Conservation (phyloP, 177 flowering plant species). For the Vitis hybrid region DNA sequence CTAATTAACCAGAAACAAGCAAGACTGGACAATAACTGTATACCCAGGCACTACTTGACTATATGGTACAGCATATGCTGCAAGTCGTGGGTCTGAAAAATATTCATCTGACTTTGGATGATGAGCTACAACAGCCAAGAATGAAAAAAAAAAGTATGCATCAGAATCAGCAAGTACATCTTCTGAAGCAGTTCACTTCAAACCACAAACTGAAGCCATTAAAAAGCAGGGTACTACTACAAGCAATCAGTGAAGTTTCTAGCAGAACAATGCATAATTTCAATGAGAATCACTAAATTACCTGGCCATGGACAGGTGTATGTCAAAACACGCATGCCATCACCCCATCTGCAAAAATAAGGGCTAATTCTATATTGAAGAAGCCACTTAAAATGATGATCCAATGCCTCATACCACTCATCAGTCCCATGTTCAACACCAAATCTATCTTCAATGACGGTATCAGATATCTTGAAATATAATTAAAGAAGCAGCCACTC, state of each 20-base stretch:
- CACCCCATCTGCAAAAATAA: slow-evolving; percentile 96
- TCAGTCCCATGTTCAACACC: slow-evolving; percentile 86
- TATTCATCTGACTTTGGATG: slow-evolving; percentile 95
- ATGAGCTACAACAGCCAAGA: slow-evolving; percentile 51
- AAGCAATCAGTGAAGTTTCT: not conserved
- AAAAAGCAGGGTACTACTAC: not conserved
- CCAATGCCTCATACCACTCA: slow-evolving; percentile 84
- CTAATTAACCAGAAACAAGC: slow-evolving; percentile 14
- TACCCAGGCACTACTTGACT: slow-evolving; percentile 65
- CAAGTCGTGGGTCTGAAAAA: slow-evolving; percentile 83
- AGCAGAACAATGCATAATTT: not conserved
- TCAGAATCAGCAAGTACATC: not conserved
- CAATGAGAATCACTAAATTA: slow-evolving; percentile 22
- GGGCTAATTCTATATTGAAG: slow-evolving; percentile 94
- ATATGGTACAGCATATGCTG: slow-evolving; percentile 96
- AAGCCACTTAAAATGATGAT: slow-evolving; percentile 92
- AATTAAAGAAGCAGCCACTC: slow-evolving; percentile 26
- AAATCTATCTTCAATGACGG: slow-evolving; percentile 97
- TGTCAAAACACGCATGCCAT: slow-evolving; percentile 88
- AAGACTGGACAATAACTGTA: slow-evolving; percentile 14
- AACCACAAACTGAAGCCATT: not conserved
- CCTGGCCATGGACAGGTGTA: slow-evolving; percentile 99
- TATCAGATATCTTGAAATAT: slow-evolving; percentile 75
- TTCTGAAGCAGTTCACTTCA: not conserved
- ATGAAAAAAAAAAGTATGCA: not conserved